Conservation (phyloP, 2,329 filamentous ascomycete species). For the Penicillium sp. region DNA sequence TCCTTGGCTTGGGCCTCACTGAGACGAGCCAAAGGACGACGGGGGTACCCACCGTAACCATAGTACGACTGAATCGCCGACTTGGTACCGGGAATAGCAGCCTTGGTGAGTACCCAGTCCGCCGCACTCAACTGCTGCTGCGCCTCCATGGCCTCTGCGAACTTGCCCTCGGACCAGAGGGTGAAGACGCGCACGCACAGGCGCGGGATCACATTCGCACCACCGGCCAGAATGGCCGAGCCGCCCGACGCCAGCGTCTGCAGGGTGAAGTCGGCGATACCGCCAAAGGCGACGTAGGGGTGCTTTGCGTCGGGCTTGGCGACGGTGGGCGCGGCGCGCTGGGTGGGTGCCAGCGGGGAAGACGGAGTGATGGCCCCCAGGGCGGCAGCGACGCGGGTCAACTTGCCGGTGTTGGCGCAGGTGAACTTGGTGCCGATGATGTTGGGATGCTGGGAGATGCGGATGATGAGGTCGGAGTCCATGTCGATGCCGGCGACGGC, state of each 20-base stretch:
- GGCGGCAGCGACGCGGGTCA: constrained; percentile 76
- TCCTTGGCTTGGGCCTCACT: constrained; percentile 33
- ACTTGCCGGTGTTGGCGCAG: constrained; percentile 85
- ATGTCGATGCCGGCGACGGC: constrained; percentile 85
- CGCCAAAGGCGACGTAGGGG: constrained; percentile 81
- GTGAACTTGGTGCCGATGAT: constrained; percentile 91
- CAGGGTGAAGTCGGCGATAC: constrained; percentile 83
- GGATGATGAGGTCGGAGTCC: constrained; percentile 84
- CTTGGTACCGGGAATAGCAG: constrained; percentile 83
- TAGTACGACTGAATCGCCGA: constrained; percentile 79
- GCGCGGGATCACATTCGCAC: constrained; percentile 85
- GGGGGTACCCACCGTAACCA: constrained; percentile 78
- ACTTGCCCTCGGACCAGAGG: constrained; percentile 72
- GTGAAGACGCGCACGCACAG: constrained; percentile 79
- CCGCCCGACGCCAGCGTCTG: constrained; percentile 81
- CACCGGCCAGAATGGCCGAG: constrained; percentile 82
- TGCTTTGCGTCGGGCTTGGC: constrained; percentile 37
- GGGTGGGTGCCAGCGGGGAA: constrained; percentile 35
- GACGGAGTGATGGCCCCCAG: constrained; percentile 69
- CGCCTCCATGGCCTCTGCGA: constrained; percentile 72
- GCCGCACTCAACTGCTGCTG: constrained; percentile 75
- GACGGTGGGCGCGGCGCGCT: constrained; percentile 26
- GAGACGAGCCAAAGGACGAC: constrained; percentile 57
- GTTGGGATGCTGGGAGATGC: constrained; percentile 76
- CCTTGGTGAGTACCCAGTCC: constrained; percentile 84